These are phyloP conservation scores for Aureobasidium pullulans DNA, from an alignment of 2,329 filamentous ascomycete species.

Conservation along the genomic window DNA sequence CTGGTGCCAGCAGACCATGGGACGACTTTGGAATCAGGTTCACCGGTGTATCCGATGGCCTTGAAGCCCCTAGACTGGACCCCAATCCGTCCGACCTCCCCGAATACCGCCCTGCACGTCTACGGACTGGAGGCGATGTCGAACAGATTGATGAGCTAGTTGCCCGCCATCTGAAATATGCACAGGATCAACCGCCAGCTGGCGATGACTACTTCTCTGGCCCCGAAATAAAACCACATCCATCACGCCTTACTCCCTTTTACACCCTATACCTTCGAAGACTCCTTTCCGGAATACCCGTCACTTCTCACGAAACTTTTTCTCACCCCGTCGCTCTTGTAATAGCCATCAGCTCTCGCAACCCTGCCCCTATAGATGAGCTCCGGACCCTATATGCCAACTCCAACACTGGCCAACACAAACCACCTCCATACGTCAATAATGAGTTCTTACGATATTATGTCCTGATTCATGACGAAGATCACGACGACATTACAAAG, in stretches of 20 bases:
- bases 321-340: constrained; percentile 90
- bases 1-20: constrained; percentile 71
- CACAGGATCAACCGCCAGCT: constrained; percentile 48
- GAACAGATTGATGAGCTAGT: constrained; percentile 72
- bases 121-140: constrained; percentile 46
- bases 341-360: constrained; percentile 89
- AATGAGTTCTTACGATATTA: constrained; percentile 93
- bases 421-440: constrained; percentile 77
- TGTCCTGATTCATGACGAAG: constrained; percentile 92
- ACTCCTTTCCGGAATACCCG: constrained; percentile 68
- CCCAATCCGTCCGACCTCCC: constrained; percentile 22
- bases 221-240: constrained; percentile 21
- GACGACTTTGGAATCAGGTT: constrained; percentile 91
- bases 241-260: constrained; percentile 41
- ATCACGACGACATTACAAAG: constrained; percentile 83
- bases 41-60: constrained; percentile 56
- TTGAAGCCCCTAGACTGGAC: constrained; percentile 31
- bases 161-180: constrained; percentile 68
- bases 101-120: constrained; percentile 31
- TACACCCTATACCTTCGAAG: constrained; percentile 80
- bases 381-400: constrained; percentile 75
- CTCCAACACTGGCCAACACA: constrained; percentile 68
- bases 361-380: constrained; percentile 75
- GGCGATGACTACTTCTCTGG: constrained; percentile 37
- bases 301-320: constrained; percentile 86